Evolutionary conservation across 345 rosid species (phyloP), one percentile per base, ranked within the genome.

Genomic region (Turritis glabra): DNA sequence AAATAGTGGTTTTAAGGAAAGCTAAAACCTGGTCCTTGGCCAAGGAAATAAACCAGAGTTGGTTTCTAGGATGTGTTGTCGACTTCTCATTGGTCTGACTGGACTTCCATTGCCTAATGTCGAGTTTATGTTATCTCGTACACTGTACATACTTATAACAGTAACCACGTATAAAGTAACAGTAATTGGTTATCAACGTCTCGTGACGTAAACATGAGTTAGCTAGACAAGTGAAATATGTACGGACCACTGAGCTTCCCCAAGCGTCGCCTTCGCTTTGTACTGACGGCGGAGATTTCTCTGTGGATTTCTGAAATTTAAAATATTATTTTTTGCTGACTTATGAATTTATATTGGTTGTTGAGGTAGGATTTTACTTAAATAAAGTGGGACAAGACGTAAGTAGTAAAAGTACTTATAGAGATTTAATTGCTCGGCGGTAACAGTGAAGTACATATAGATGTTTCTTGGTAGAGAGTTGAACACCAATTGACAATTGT

Each of bases 241-340:
- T 54, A 78, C 81, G 68, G 68, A 79, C 68, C 57, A 30, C 13
- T 23, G 76, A 57, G 72, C 72, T 25, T 71, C 56, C 78, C 23
- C 82, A 74, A 74, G 82, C 64, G 79, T 79, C 79, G 61, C 72
- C 55, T 63, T 79, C 48, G 61, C 67, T 79, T 79, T 69, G 72
- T 5, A 62, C 63, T 79, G 82, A 68, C 82, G 79, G 82, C 79
- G 79, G 79, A 74, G 57, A 79, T 79, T 73, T 68, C 69, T 25
- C 75, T 43, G 41, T 67, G 38, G 64, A 62, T 68, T 57, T 37
- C 6, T 38, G 12, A 60, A 60, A 3, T 19, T 37, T 11, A 10
- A 5, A 13, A 6, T 2, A 13, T 3, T 53, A n/a, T n/a, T 17
- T 17, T 33, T 26, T 9, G 13, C 12, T 7, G n/a, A 29, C 3